Conservation (phyloP, 352 stramenopile genomes). For the Globisporangium radiosum region DNA sequence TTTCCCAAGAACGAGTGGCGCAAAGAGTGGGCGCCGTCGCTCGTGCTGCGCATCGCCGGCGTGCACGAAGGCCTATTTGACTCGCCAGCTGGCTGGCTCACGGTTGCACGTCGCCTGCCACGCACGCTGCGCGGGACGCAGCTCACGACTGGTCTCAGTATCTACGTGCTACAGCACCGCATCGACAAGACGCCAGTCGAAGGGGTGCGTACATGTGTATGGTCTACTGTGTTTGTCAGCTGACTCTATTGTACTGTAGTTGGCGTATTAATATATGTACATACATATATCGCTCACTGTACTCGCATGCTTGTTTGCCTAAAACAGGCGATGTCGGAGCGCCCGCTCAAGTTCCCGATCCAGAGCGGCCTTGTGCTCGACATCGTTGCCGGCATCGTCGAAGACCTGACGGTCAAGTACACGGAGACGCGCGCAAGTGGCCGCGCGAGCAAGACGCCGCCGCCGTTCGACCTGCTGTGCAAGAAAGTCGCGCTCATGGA, state of each 20-base stretch:
- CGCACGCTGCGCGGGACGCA: conserved; percentile 68
- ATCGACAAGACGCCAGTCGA: conserved; percentile 54
- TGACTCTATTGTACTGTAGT: no score
- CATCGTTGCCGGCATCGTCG: conserved; percentile 73
- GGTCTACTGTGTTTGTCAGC: no score
- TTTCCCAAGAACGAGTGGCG: conserved; percentile 67
- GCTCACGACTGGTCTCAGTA: conserved; percentile 62
- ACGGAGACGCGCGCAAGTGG: conserved; percentile 38
- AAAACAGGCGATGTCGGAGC: conserved; percentile 36
- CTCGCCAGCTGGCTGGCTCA: conserved; percentile 65
- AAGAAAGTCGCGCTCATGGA: conserved; percentile 85
- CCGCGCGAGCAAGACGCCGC: conserved; percentile 23
- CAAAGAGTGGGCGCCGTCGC: conserved; percentile 63
- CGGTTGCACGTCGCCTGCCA: conserved; percentile 61
- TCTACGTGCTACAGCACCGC: conserved; percentile 79
- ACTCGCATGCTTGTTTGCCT: conserved; percentile 4
- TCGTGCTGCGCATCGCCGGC: conserved; percentile 74
- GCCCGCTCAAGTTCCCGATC: conserved; percentile 75
- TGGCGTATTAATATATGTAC: no score
- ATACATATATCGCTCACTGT: no score
- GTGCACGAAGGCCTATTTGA: conserved; percentile 75
- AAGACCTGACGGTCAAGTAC: conserved; percentile 72
- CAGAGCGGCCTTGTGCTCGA: conserved; percentile 71
- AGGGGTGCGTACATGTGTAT: conserved; percentile 20
- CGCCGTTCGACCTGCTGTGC: conserved; percentile 66